Conservation (phyloP, 495 filamentous ascomycete genomes). For the Viridothelium virens region DNA sequence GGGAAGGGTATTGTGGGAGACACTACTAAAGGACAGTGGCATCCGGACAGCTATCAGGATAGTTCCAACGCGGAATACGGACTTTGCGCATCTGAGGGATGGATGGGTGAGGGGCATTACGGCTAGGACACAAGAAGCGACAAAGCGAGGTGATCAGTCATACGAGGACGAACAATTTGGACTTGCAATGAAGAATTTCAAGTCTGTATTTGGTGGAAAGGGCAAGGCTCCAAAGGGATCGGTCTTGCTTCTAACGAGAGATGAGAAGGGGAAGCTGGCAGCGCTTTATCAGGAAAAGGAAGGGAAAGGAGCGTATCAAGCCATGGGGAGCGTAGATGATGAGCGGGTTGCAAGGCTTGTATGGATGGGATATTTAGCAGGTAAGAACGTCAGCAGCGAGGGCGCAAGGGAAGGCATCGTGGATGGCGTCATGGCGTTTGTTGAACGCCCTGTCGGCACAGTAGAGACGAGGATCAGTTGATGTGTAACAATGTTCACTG, state of each 20-base stretch:
- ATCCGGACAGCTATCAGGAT: slow-evolving; percentile 61
- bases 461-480: slow-evolving; percentile 60
- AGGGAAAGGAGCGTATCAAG: slow-evolving; percentile 36
- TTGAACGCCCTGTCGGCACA: slow-evolving; percentile 81
- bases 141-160: slow-evolving; percentile 22
- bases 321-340: slow-evolving; percentile 58
- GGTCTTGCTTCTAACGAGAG: slow-evolving; percentile 65
- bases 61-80: slow-evolving; percentile 78
- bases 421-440: slow-evolving; percentile 79
- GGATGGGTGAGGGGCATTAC: slow-evolving; percentile 82
- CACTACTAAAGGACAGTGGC: slow-evolving; percentile 46
- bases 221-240: slow-evolving; percentile 63
- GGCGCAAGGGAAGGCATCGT: slow-evolving; percentile 71
- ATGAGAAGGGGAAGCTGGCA: slow-evolving; percentile 54
- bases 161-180: slow-evolving; percentile 67
- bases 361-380: slow-evolving; percentile 86
- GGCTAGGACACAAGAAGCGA: slow-evolving; percentile 48
- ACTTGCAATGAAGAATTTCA: slow-evolving; percentile 62
- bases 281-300: slow-evolving; percentile 57
- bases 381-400: slow-evolving; percentile 80
- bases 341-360: slow-evolving; percentile 71
- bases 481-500: neutral
- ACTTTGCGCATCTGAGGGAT: slow-evolving; percentile 85
- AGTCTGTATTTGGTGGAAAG: slow-evolving; percentile 64
- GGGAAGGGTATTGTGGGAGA: slow-evolving; percentile 64